phyloP scores from a whole-genome alignment of 768 basidiomycete genomes.

The Boletus tylopilopsis region DNA sequence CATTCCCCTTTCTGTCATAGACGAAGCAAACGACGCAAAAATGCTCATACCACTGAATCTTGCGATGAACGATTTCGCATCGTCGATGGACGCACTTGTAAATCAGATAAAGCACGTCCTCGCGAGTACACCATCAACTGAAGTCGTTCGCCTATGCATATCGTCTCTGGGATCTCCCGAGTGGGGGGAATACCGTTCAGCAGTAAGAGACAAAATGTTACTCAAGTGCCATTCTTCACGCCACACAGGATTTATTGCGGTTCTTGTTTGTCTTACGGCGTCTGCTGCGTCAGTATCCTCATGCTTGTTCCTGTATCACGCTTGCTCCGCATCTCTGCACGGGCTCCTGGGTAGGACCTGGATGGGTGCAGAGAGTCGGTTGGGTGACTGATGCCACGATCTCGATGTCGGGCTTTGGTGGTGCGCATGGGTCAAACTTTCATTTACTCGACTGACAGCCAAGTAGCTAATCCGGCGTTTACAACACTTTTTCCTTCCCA shows the following conservation, averaged over 20 bases:
- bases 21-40: slow-evolving; percentile 38
- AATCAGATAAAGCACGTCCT: slow-evolving; percentile 29
- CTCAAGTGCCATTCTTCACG: slow-evolving; percentile 1
- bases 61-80: slow-evolving; percentile 13
- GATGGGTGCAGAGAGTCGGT: slow-evolving; percentile 75
- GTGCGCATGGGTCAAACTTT: slow-evolving; percentile 39
- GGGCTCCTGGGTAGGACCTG: slow-evolving; percentile 56
- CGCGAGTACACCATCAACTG: slow-evolving; percentile 30
- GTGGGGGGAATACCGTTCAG: slow-evolving; percentile 62
- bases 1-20: slow-evolving; percentile 50
- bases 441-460: slow-evolving; percentile 7
- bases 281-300: slow-evolving; percentile 52
- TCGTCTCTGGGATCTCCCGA: slow-evolving; percentile 55
- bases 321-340: slow-evolving; percentile 61
- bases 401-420: slow-evolving; percentile 73
- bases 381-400: slow-evolving; percentile 79
- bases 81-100: slow-evolving; percentile 23
- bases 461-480: slow-evolving; percentile 72
- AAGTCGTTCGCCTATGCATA: slow-evolving; percentile 56
- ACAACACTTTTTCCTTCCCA: slow-evolving; percentile 72
- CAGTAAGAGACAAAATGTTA: slow-evolving; percentile 39
- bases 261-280: slow-evolving; percentile 70
- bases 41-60: slow-evolving; percentile 35
- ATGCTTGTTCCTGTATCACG: slow-evolving; percentile 64
- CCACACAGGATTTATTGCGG: slow-evolving; percentile 55